A percentile compares a stretch with the other conserved stretches of the same genome.
Evolutionary conservation across 768 basidiomycete species (phyloP).

Genomic region (Guyanaporus albipodus): DNA sequence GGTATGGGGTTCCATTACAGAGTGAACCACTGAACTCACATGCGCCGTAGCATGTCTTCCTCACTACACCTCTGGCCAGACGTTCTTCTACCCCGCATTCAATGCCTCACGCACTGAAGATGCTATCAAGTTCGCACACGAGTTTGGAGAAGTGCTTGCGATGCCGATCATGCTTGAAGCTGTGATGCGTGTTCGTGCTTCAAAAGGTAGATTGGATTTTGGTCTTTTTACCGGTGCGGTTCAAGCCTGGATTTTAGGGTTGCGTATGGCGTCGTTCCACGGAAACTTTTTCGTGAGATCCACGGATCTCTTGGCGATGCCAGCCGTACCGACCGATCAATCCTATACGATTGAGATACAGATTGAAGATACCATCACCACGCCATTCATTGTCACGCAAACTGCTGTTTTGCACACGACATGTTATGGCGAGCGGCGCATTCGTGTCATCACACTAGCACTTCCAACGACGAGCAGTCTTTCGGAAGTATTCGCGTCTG

Average conservation of each 20-base stretch:
- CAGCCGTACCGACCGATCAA: constrained; percentile 94
- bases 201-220: constrained; percentile 58
- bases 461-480: constrained; percentile 85
- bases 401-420: constrained; percentile 94
- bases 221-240: background rate
- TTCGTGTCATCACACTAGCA: constrained; percentile 85
- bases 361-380: constrained; percentile 89
- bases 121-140: constrained; percentile 96
- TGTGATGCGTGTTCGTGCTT: constrained; percentile 97
- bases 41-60: constrained; percentile 71
- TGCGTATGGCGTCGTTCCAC: constrained; percentile 97
- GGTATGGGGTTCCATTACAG: constrained; percentile 39
- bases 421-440: constrained; percentile 87
- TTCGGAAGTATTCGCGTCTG: constrained; percentile 86
- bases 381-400: constrained; percentile 91
- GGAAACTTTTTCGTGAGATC: constrained; percentile 99
- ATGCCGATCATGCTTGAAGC: constrained; percentile 96
- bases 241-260: constrained; percentile 41
- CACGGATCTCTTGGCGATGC: constrained; percentile 93
- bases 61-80: constrained; percentile 96
- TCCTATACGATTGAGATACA: constrained; percentile 95
- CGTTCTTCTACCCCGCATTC: constrained; percentile 98
- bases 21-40: background rate
- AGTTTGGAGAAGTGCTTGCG: constrained; percentile 89
- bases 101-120: constrained; percentile 93